Base-by-base conservation (phyloP, 208 protist genomes). In the Leishmania martiniquensis region DNA sequence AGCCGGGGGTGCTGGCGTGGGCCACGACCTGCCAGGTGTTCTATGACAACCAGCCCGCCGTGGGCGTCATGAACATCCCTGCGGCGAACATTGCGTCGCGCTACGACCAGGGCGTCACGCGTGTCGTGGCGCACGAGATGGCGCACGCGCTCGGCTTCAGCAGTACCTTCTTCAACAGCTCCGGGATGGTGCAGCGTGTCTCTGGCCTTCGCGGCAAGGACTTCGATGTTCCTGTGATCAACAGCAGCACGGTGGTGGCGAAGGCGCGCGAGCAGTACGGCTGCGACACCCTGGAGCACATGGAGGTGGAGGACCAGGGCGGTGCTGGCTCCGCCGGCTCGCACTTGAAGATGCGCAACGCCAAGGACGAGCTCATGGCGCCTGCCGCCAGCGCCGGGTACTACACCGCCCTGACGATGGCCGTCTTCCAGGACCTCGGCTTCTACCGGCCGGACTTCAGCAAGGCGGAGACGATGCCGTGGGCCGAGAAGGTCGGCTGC, bases 311-410 rank as follows among this genome's bases (percentile, higher is more conserved):
- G 82, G 87, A 97, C 74, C 2, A 49, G 39, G 63, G 63, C 2
- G 63, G 63, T 20, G 13, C 9, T 0, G 87, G 83, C 47, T 88
- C 89, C 4, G 81, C 62, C 1, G 52, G 62, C 51, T 68, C 63
- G 42, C 95, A 98, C 85, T 97, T 94, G 94, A 92, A 97, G 85
- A 81, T 85, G 45, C 84, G 90, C 69, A 90, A 68, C 63, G 85
- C 91, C 17, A 88, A 84, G 54, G 89, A 97, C 54, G 95, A 98
- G 69, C 72, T 95, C 32, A 98, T 98, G 94, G 73, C 85, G 25
- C 85, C 80, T 17, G 71, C 78, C 13, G 25, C 12, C 51, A 75
- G 47, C n/a, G n/a, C n/a, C n/a, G n/a, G n/a, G n/a, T n/a, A n/a
- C n/a, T n/a, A n/a, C n/a, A n/a, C n/a, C n/a, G n/a, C n/a, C n/a